Evolutionary conservation across 1,284 basidiomycete species (phyloP).

Genomic region (Fomitopsis palustris): DNA sequence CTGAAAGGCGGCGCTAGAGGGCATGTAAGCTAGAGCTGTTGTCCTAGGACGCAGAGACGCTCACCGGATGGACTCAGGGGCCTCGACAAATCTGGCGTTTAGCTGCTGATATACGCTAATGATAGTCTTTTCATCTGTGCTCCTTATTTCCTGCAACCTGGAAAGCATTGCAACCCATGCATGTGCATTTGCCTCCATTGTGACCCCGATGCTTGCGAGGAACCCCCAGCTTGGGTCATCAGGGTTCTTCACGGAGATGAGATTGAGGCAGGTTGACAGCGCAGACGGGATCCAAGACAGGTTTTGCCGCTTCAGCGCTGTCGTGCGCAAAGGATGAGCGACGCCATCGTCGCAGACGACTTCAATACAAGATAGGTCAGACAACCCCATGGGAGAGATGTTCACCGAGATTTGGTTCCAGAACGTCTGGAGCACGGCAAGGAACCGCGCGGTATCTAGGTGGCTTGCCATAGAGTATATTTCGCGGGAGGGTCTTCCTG

Average conservation of each 20-base stretch:
- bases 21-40: neutral
- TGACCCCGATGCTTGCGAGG: neutral
- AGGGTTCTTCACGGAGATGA: neutral
- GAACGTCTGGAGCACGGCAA: neutral
- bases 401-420: neutral
- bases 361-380: neutral
- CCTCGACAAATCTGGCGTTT: neutral
- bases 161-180: neutral
- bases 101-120: neutral
- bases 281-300: neutral
- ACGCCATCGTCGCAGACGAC: neutral
- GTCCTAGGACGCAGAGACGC: neutral
- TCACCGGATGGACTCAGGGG: neutral
- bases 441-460: neutral
- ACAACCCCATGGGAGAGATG: neutral
- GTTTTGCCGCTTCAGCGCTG: neutral
- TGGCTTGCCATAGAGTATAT: neutral
- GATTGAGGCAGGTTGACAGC: neutral
- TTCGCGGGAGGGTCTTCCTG: neutral
- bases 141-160: neutral
- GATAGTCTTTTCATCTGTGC: neutral
- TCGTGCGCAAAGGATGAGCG: neutral
- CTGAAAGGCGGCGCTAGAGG: neutral
- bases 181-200: neutral
- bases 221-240: neutral